Percentiles rank a stretch among this genome's conserved stretches.
These are phyloP conservation scores for Circinella umbellata DNA, from an alignment of 371 early-diverging fungal species.

Conservation along the genomic window DNA sequence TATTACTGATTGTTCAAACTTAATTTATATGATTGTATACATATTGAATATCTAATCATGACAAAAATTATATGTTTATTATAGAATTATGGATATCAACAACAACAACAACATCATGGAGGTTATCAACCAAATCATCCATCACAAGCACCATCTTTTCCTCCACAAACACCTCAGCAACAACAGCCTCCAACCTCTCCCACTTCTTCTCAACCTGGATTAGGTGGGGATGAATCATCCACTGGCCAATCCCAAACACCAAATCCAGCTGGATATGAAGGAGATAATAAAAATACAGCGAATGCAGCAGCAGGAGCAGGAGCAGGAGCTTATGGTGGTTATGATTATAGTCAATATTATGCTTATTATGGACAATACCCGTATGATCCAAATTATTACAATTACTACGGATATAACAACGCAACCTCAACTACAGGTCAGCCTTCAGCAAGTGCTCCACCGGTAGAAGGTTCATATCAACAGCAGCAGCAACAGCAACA, in stretches of 20 bases:
- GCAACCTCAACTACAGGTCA: constrained; percentile 16
- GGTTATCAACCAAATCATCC: not conserved
- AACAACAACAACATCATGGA: not conserved
- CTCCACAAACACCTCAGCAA: not conserved
- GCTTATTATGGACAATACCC: constrained; percentile 38
- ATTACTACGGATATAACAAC: constrained; percentile 48
- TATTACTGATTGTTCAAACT: no score
- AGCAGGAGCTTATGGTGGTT: constrained; percentile 17
- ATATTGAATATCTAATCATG: no score
- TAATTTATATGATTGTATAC: no score
- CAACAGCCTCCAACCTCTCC: not conserved
- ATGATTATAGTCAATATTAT: constrained; percentile 44
- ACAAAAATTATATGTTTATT: not conserved
- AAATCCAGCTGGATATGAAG: constrained; percentile 9
- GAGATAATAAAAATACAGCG: constrained; percentile 14
- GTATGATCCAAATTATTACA: constrained; percentile 33
- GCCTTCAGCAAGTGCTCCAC: constrained; percentile 1
- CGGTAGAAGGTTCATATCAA: not conserved
- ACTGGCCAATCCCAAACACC: not conserved
- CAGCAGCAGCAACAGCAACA: constrained; percentile 8
- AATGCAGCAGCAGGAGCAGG: not conserved
- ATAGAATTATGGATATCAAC: constrained; percentile 6
- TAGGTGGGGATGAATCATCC: not conserved
- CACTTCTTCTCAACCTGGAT: not conserved
- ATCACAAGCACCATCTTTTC: not conserved